Conservation (phyloP, 352 stramenopile species). For the Globisporangium echinulatum region DNA sequence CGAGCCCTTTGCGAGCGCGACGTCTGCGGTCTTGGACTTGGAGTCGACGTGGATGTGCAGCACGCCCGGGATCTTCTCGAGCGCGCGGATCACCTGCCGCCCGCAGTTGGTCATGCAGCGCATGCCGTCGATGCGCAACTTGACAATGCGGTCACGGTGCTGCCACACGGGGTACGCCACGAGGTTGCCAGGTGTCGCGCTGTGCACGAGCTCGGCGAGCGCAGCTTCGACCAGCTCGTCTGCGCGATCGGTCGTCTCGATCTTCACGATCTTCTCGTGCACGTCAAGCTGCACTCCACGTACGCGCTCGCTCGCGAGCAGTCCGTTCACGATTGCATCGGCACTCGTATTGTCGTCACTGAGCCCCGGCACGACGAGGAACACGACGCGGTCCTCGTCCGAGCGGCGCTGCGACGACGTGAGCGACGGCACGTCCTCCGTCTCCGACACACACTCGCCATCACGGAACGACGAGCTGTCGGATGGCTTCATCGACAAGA, state of each 20-base stretch:
- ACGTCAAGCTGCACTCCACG: slow-evolving; percentile 48
- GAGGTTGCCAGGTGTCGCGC: slow-evolving; percentile 31
- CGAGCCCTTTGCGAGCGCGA: slow-evolving; percentile 71
- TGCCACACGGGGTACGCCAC: slow-evolving; percentile 80
- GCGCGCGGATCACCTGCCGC: slow-evolving; percentile 63
- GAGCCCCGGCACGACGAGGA: slow-evolving; percentile 61
- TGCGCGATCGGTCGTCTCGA: slow-evolving; percentile 38
- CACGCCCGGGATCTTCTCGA: slow-evolving; percentile 78
- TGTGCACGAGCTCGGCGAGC: slow-evolving; percentile 53
- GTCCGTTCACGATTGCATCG: slow-evolving; percentile 23
- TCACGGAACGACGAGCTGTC: slow-evolving; percentile 19
- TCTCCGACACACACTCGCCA: slow-evolving; percentile 48
- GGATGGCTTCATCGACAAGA: neutral
- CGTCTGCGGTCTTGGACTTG: slow-evolving; percentile 67
- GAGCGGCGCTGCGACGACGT: slow-evolving; percentile 44
- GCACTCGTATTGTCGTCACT: slow-evolving; percentile 17
- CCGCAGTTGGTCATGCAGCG: slow-evolving; percentile 87
- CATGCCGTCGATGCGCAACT: slow-evolving; percentile 74
- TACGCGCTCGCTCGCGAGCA: slow-evolving; percentile 32
- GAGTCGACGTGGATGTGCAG: slow-evolving; percentile 82
- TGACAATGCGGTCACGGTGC: slow-evolving; percentile 73
- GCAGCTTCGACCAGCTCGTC: slow-evolving; percentile 40
- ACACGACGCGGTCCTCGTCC: slow-evolving; percentile 61
- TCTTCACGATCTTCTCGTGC: slow-evolving; percentile 57
- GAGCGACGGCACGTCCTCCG: slow-evolving; percentile 68